phyloP scores from a whole-genome alignment of 345 rosid species.

The Chamaenerion angustifolium region DNA sequence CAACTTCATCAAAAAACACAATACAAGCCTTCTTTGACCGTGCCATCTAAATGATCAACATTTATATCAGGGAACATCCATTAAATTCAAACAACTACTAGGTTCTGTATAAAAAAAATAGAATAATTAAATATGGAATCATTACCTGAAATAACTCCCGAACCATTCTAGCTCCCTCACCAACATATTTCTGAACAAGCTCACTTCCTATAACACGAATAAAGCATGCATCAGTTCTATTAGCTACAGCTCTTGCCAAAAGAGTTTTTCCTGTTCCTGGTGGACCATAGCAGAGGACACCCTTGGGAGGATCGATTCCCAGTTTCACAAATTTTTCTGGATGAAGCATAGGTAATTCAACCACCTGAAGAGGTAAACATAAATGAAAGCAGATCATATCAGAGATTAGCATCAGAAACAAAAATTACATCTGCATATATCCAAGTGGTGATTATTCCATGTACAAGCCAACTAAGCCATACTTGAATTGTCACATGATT shows the following conservation, averaged over 20 bases:
- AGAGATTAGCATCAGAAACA: neutral
- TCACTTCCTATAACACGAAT: slow-evolving; percentile 97
- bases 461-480: too few species aligned
- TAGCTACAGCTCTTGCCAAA: slow-evolving; percentile 95
- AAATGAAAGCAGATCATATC: too few species aligned
- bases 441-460: too few species aligned
- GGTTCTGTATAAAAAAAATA: too few species aligned
- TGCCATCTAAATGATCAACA: slow-evolving; percentile 47
- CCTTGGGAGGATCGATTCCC: slow-evolving; percentile 98
- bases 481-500: too few species aligned
- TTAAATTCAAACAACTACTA: neutral
- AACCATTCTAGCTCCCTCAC: slow-evolving; percentile 99
- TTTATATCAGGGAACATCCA: neutral
- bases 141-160: slow-evolving; percentile 89
- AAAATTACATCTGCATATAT: neutral
- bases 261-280: slow-evolving; percentile 98
- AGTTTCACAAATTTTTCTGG: slow-evolving; percentile 99
- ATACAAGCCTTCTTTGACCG: slow-evolving; percentile 81
- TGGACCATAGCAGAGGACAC: slow-evolving; percentile 97
- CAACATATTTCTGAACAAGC: slow-evolving; percentile 96
- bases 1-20: slow-evolving; percentile 76
- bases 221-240: slow-evolving; percentile 97
- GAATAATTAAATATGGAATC: neutral
- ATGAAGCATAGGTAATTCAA: slow-evolving; percentile 98
- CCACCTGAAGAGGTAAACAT: slow-evolving; percentile 39